Base-by-base conservation (phyloP, 2,329 filamentous ascomycete species). In the Purpureocillium lavendulum region DNA sequence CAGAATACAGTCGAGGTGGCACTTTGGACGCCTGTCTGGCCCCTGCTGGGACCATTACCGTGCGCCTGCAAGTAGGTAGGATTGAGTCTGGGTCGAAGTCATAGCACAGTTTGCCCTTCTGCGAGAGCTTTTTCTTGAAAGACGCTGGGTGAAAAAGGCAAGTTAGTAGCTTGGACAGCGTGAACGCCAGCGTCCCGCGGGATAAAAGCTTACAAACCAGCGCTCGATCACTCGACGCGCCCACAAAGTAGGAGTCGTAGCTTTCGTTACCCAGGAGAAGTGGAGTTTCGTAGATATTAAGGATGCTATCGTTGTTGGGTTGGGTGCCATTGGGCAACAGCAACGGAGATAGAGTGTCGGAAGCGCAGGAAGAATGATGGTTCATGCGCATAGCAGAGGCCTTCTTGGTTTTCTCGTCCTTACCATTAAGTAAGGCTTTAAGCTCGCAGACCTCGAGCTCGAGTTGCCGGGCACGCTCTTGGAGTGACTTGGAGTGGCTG, bases 361-460 rank as follows among this genome's bases (percentile, higher is more conserved):
- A 51, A 17, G 52, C 49, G 4, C 65, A 62, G 26, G 64, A 60
- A 36, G 69, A 66, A 33, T 61, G 59, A 15, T 52, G 52, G 46
- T 67, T 70, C 47, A 67, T 66, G 57, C 94, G 87, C 68, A 96
- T 87, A 54, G 83, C 82, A 33, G 90, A 94, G 17, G 97, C 72
- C 75, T 97, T 87, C 55, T 97, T 90, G 53, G 97, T 90, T 70
- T 96, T 96, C 67, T 96, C 90, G 52, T 97, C 92, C 69, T 96
- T 97, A 64, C 95, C 88, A 51, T 97, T 90, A 54, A 97, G 63
- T 46, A 97, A 58, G 46, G 92, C 84, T 67, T 97, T 97, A 49
- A 97, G 61, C 50, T 96, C 90, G 51, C 86, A 74, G 12, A 92
- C 82, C 66, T 97, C 92, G 4, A 71, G 67, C 64, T 97, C 92